Percentiles rank a stretch among this genome's conserved stretches.
phyloP scores from a whole-genome alignment of 495 filamentous ascomycete species.

The Talaromyces liani region DNA sequence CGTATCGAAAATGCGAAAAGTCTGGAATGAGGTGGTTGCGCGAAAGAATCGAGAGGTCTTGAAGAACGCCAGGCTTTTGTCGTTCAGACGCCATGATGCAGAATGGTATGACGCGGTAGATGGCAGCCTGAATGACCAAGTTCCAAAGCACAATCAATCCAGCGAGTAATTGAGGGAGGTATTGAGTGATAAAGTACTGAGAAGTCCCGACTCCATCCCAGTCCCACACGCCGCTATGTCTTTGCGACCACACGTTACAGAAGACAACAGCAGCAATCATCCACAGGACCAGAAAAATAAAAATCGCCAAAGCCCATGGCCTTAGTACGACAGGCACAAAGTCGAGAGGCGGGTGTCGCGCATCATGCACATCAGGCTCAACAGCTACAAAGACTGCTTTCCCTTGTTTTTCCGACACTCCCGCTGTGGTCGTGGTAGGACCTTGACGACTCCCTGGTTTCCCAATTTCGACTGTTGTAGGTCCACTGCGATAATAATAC shows the following conservation, averaged over 20 bases:
- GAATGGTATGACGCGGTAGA: constrained; percentile 75
- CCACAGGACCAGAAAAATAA: constrained; percentile 54
- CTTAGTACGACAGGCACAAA: constrained; percentile 63
- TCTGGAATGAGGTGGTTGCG: constrained; percentile 52
- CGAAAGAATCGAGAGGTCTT: constrained; percentile 35
- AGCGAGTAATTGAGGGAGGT: constrained; percentile 73
- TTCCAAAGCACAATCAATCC: constrained; percentile 66
- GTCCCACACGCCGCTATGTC: constrained; percentile 53
- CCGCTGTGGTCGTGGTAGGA: constrained; percentile 9
- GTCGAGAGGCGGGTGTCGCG: constrained; percentile 47
- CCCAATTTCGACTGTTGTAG: constrained; percentile 7
- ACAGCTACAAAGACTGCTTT: constrained; percentile 43
- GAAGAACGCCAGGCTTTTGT: constrained; percentile 27
- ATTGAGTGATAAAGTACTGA: constrained; percentile 81
- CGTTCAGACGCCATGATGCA: constrained; percentile 58
- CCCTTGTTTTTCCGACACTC: constrained; percentile 2
- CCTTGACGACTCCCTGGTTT: constrained; percentile 6
- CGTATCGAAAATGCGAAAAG: constrained; percentile 46
- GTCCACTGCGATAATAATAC: constrained; percentile 25
- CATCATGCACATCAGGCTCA: constrained; percentile 34
- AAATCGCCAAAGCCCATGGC: constrained; percentile 46
- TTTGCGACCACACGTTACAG: constrained; percentile 62
- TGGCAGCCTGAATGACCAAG: constrained; percentile 62
- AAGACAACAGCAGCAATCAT: constrained; percentile 69
- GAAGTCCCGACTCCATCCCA: constrained; percentile 59